These are phyloP conservation scores for Cynanchum wilfordii DNA, from an alignment of 257 asterid genomes.

Conservation along the genomic window DNA sequence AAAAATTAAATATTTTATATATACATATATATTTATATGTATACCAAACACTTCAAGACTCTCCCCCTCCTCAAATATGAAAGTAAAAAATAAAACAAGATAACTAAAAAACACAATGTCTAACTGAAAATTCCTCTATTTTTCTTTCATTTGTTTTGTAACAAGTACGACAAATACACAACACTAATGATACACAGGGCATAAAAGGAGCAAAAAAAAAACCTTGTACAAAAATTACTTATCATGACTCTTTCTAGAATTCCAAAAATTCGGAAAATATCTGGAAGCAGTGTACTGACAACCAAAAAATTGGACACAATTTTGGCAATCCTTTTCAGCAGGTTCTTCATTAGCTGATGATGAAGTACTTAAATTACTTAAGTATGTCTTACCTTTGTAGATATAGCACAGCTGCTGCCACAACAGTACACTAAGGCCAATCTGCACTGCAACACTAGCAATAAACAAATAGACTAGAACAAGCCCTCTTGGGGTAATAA, in stretches of 20 bases:
- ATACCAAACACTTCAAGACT: too few species aligned
- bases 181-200: neutral
- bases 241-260: slow-evolving; percentile 61
- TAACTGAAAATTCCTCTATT: neutral
- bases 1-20: too few species aligned
- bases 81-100: too few species aligned
- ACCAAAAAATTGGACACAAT: slow-evolving; percentile 62
- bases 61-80: too few species aligned
- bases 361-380: slow-evolving; percentile 55
- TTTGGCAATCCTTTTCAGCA: slow-evolving; percentile 57
- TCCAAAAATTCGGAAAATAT: slow-evolving; percentile 64
- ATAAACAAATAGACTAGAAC: slow-evolving; percentile 71
- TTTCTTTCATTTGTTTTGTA: neutral
- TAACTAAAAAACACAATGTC: too few species aligned
- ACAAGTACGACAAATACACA: neutral
- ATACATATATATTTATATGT: too few species aligned
- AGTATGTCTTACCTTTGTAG: slow-evolving; percentile 77
- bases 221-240: slow-evolving; percentile 43
- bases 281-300: slow-evolving; percentile 37
- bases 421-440: slow-evolving; percentile 67
- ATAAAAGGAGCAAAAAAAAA: slow-evolving; percentile 16
- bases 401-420: slow-evolving; percentile 90
- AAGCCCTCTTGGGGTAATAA: slow-evolving; percentile 65
- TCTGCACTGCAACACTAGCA: slow-evolving; percentile 66
- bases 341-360: slow-evolving; percentile 42